Evolutionary conservation across 1,284 basidiomycete species (phyloP).

Genomic region (Heterobasidion irregulare): DNA sequence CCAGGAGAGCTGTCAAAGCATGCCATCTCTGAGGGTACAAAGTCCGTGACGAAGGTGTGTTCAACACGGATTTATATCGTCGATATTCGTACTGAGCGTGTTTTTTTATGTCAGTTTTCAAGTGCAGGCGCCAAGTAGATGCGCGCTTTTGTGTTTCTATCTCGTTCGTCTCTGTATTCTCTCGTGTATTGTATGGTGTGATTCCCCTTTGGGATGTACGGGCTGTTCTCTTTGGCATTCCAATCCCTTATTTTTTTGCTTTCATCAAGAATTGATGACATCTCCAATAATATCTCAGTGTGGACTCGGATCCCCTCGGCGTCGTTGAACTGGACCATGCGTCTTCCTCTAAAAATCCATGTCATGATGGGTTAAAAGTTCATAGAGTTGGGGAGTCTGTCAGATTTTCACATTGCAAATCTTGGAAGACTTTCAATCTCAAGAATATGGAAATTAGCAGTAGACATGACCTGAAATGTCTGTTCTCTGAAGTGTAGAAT

Average conservation of each 20-base stretch:
- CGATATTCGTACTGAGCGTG: not conserved
- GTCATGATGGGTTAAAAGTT: too few species aligned
- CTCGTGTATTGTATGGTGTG: not conserved
- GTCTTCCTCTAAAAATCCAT: too few species aligned
- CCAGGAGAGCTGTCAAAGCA: slow-evolving; percentile 83
- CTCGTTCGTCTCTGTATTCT: not conserved
- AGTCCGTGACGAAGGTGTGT: slow-evolving; percentile 33
- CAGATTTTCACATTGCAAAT: too few species aligned
- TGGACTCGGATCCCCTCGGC: too few species aligned
- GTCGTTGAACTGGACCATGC: too few species aligned
- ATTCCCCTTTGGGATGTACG: not conserved
- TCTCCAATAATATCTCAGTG: too few species aligned
- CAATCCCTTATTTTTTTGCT: not conserved
- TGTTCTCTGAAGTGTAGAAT: too few species aligned
- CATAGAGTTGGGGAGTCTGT: too few species aligned
- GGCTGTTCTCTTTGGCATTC: not conserved
- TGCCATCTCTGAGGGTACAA: slow-evolving; percentile 72
- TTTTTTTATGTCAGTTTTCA: slow-evolving; percentile 42
- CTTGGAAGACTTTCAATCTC: too few species aligned
- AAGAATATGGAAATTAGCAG: too few species aligned
- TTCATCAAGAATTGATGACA: not conserved
- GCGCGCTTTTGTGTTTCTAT: not conserved
- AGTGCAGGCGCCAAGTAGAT: slow-evolving; percentile 51
- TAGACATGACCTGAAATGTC: too few species aligned
- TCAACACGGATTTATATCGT: slow-evolving; percentile 35